Base-by-base conservation (phyloP, 371 early-diverging fungal genomes). In the Lichtheimia ornata region DNA sequence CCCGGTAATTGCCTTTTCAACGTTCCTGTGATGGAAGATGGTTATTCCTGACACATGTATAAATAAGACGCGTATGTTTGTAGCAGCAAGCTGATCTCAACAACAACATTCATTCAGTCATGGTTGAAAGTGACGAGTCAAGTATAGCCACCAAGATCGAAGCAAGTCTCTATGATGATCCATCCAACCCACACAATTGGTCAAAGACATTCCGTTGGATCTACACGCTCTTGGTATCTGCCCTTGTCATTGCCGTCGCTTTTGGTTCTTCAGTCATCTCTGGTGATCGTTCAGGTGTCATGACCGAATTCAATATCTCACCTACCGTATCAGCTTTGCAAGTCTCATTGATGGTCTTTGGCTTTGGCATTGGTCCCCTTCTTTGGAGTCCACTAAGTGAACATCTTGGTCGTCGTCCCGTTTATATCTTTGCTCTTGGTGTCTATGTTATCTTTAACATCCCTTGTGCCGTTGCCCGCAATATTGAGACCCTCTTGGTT, bases 281-380 rank as follows among this genome's bases (percentile, higher is more conserved):
- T 13, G 77, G 72, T 51, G 58, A 65, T 53, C 30, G 70, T 12
- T 45, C 53, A 22, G 74, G 74, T 53, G 65, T 69, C 0, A 68
- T 66, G 3, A 65, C 59, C 11, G 41, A 53, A 1, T 79, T 79
- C 59, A 62, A 70, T 22, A 71, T 74, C 25, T 58, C 71, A 0
- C 54, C 67, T 51, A 71, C 68, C 58, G 73, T 72, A 1, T 67
- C 73, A 30, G 73, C 74, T 49, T 69, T 76, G 17, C 73, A 73
- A 56, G 73, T 74, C 4, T 73, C 80, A n/a, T 66, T 79, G n/a
- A 73, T 79, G 69, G 80, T 79, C 0, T 73, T 70, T 59, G 80
- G 77, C 24, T 79, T 76, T 43, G 73, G 66, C 62, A 56, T 71
- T 5, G 80, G 80, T 44, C 80, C 80, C 55, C 70, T 79, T 50